Evolutionary conservation across 257 asterid genomes (phyloP), one percentile per base, ranked within the genome.

Genomic region (Phtheirospermum japonicum): DNA sequence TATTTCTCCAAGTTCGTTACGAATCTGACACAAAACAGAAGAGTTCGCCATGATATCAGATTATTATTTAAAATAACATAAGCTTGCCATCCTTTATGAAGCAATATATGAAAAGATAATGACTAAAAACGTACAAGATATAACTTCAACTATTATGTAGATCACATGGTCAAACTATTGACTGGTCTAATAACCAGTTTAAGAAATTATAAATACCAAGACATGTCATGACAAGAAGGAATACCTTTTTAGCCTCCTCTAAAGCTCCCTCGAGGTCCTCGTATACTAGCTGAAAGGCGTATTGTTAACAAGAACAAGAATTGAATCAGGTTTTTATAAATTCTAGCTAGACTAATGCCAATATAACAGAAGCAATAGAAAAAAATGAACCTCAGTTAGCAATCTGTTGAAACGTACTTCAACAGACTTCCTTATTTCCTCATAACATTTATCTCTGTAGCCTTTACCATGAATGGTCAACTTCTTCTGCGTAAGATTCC

Each of bases 1-100:
- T 75, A 83, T 83, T 77, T 89, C 96, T 67, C 97, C 99, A 62
- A 93, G 97, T 81, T 93, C 99, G 80, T 93, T 95, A 31, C 94
- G 94, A 69, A 93, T 83, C 99, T 93, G 95, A 76, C 52, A 73
- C 61, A 43, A 64, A 71, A 45, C 36, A 61, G 51, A 71, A 60
- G 43, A 46, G 10, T 32, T 57, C 69, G 45, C n/a, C 6, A 63
- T 19, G 51, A 39, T 46, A 57, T 49, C 53, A 69, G 40, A 43
- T 63, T n/a, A n/a, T 59, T 45, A 28, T 43, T 8, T 18, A 2
- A 52, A 43, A 32, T n/a, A 37, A 26, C 40, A 51, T 19, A 51
- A 17, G 56, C 36, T 4, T 14, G 7, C 40, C 64, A 55, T 66
- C 40, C 69, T 55, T 9, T 20, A 67, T 32, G 51, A 60, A 40